phyloP scores from a whole-genome alignment of 2,329 filamentous ascomycete genomes.

The Stemphylium beticola region DNA sequence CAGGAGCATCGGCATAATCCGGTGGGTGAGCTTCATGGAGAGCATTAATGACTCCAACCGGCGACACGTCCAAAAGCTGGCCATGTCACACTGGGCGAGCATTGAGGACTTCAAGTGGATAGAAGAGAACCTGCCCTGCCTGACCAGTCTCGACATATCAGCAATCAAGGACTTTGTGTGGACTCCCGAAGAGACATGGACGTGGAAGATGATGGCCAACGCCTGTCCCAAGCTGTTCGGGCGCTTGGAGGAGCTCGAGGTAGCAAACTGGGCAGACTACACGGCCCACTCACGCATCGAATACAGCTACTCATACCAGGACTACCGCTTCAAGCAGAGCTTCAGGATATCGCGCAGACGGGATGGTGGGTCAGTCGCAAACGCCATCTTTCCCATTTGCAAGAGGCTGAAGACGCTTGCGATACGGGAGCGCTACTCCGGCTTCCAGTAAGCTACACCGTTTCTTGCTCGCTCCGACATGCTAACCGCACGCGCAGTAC shows the following conservation, averaged over 20 bases:
- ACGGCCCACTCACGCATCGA: conserved; percentile 45
- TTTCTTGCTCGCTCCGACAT: background rate
- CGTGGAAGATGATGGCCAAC: conserved; percentile 42
- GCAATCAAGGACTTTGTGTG: conserved; percentile 49
- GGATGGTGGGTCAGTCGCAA: conserved; percentile 43
- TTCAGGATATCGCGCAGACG: conserved; percentile 44
- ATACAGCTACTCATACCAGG: conserved; percentile 46
- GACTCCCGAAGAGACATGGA: conserved; percentile 47
- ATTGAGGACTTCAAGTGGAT: conserved; percentile 48
- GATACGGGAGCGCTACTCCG: conserved; percentile 43
- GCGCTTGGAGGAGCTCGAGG: conserved; percentile 43
- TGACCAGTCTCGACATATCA: conserved; percentile 42
- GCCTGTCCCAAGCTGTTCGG: conserved; percentile 41
- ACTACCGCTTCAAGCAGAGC: conserved; percentile 45
- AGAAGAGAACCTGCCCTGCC: conserved; percentile 42
- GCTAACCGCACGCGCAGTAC: conserved; percentile 26
- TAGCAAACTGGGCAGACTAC: conserved; percentile 48
- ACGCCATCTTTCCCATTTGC: conserved; percentile 42
- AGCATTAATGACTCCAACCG: conserved; percentile 44
- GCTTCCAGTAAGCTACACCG: conserved; percentile 33
- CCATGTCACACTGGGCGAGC: conserved; percentile 46
- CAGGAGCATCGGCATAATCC: conserved; percentile 28
- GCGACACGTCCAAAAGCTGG: conserved; percentile 41
- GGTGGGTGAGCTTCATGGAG: conserved; percentile 41
- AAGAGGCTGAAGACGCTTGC: conserved; percentile 40